Percentiles rank a stretch among this genome's conserved stretches.
Evolutionary conservation across 768 basidiomycete species (phyloP).

Genomic region (Tubosaeta sp.): DNA sequence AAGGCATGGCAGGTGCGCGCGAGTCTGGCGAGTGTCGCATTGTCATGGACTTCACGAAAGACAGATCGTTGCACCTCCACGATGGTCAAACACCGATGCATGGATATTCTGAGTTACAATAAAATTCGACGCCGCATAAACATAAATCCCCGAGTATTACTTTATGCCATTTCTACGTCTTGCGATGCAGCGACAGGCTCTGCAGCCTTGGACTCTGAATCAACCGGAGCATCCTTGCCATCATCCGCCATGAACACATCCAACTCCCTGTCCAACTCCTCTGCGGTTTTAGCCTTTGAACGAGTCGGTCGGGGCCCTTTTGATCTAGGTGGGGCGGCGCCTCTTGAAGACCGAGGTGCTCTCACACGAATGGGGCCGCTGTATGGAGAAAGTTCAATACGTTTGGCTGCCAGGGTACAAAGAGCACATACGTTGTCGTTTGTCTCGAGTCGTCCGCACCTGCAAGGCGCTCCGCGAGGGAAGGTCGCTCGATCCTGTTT

Average conservation of each 20-base stretch:
- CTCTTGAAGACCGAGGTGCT: constrained; percentile 23
- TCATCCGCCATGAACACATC: constrained; percentile 81
- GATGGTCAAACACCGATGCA: constrained; percentile 27
- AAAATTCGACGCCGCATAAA: background rate
- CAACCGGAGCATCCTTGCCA: constrained; percentile 19
- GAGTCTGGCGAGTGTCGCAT: constrained; percentile 14
- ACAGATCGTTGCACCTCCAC: constrained; percentile 24
- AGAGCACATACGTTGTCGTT: constrained; percentile 11
- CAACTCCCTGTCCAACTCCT: constrained; percentile 83
- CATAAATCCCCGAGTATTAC: background rate
- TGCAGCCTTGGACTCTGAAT: constrained; percentile 13
- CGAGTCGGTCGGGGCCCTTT: constrained; percentile 24
- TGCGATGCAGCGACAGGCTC: constrained; percentile 20
- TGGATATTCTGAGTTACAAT: constrained; percentile 3
- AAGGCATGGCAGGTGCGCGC: constrained; percentile 27
- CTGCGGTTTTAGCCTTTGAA: constrained; percentile 67
- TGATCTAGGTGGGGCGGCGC: constrained; percentile 10
- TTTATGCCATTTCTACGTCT: constrained; percentile 55
- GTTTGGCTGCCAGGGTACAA: no score
- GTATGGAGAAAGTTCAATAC: background rate
- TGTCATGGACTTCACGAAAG: constrained; percentile 14
- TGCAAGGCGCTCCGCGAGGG: constrained; percentile 62
- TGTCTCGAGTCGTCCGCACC: constrained; percentile 35
- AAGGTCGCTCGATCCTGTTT: constrained; percentile 71
- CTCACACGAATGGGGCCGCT: constrained; percentile 45